Base-by-base conservation (phyloP, 2,329 filamentous ascomycete species). In the Didymella pomorum region DNA sequence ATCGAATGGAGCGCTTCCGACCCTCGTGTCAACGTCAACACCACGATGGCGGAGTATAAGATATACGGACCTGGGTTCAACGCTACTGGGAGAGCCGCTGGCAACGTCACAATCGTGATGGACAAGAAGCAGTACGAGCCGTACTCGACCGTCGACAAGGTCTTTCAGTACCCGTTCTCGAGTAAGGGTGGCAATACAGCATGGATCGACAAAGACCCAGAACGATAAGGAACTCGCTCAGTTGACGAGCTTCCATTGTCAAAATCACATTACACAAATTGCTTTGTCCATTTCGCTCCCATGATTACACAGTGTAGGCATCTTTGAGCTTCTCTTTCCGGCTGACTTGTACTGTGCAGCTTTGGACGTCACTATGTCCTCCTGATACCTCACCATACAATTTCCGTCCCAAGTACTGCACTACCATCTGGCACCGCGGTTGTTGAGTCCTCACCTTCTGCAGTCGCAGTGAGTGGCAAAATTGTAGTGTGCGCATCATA, bases 21-120 rank as follows among this genome's bases (percentile, higher is more conserved):
- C 58, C 79, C 73, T 46, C 79, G 71, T 61, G 73, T 79, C 4
- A 56, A 52, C 11, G 43, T 45, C 23, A 69, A 67, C n/a, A 87
- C 86, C 0, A 77, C 84, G 5, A 84, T 86, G 84, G 85, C 84
- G 0, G 84, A 86, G 64, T 86, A 83, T 71, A 69, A 77, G 25
- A 73, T 78, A 23, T 81, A 72, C 45, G 86, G 86, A 0, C 83
- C 84, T 0, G 85, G 86, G 0, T 86, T 81, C 70, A 81, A 87
- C 63, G 67, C 71, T n/a, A 79, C 78, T 0, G 84, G 79, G 1
- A 73, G 84, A 44, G 53, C 65, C 14, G 70, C 62, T 14, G 77
- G 73, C 0, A 77, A 75, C 23, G 68, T 87, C 25, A 83, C 82
- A 0, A 79, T 74, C 9, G 76, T 85, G n/a, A 71, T 87, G 69